Conservation (phyloP, 495 filamentous ascomycete genomes). For the Xylaria venustula region DNA sequence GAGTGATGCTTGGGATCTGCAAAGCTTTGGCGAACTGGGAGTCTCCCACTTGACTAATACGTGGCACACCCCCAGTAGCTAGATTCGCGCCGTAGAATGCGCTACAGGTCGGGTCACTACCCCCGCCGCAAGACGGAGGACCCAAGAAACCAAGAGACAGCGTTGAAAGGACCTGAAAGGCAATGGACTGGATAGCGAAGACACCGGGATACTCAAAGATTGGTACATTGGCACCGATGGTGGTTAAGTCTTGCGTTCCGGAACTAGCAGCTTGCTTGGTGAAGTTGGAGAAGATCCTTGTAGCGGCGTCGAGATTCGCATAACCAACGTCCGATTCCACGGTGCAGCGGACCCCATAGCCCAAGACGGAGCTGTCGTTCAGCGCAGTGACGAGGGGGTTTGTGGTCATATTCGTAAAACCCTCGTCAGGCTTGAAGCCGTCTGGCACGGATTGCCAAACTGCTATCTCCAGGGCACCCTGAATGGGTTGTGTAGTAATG, state of each 20-base stretch:
- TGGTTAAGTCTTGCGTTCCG: not conserved
- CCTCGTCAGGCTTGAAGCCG: conserved; percentile 1
- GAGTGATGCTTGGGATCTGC: not conserved
- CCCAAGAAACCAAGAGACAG: not conserved
- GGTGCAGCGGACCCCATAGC: conserved; percentile 5
- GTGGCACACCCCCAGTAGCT: conserved; percentile 3
- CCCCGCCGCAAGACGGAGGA: not conserved
- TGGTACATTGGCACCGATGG: not conserved
- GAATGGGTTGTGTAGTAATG: not conserved
- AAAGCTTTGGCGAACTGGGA: not conserved
- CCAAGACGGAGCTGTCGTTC: not conserved
- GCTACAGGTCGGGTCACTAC: not conserved
- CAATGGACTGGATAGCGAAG: conserved; percentile 2
- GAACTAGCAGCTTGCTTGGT: not conserved
- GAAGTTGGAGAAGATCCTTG: not conserved
- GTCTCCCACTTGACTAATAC: not conserved
- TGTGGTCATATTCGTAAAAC: not conserved
- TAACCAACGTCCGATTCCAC: not conserved
- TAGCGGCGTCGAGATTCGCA: not conserved
- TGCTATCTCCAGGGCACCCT: not conserved
- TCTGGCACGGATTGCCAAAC: not conserved
- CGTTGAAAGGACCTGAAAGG: not conserved
- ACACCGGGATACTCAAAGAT: not conserved
- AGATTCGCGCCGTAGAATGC: conserved; percentile 1
- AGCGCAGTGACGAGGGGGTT: conserved; percentile 1